phyloP scores from a whole-genome alignment of 495 filamentous ascomycete genomes.

The Aspergillus diversus region DNA sequence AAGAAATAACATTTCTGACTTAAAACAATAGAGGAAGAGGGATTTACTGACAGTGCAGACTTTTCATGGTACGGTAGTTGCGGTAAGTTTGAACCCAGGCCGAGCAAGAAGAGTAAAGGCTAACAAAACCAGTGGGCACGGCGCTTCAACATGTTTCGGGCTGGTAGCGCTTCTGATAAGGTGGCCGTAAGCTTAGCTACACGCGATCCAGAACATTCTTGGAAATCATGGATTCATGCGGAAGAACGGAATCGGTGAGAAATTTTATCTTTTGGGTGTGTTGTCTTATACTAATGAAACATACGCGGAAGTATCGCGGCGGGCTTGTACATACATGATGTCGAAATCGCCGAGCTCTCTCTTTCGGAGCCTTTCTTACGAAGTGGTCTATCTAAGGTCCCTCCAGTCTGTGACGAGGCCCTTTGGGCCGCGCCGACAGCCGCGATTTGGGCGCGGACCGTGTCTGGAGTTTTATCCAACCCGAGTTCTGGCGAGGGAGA shows the following conservation, averaged over 20 bases:
- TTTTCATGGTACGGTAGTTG: slow-evolving; percentile 41
- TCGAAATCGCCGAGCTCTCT: slow-evolving; percentile 34
- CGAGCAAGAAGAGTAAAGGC: neutral
- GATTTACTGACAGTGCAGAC: slow-evolving; percentile 31
- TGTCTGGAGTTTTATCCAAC: neutral
- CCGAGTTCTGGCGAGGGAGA: no score
- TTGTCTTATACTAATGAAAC: neutral
- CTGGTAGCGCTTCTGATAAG: neutral
- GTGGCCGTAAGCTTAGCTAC: no score
- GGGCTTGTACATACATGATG: slow-evolving; percentile 33
- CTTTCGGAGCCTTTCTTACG: slow-evolving; percentile 36
- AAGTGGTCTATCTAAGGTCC: slow-evolving; percentile 20
- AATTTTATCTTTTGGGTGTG: neutral
- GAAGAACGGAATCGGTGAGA: slow-evolving; percentile 28
- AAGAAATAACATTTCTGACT: neutral
- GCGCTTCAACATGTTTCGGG: slow-evolving; percentile 1
- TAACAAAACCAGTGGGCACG: slow-evolving; percentile 16
- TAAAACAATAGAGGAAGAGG: slow-evolving; percentile 21
- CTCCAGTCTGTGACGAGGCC: slow-evolving; percentile 24
- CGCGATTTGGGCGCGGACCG: neutral
- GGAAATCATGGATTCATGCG: slow-evolving; percentile 21
- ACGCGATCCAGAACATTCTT: slow-evolving; percentile 22
- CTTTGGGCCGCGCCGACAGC: slow-evolving; percentile 30
- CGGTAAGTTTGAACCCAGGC: slow-evolving; percentile 18
- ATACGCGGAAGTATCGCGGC: slow-evolving; percentile 16